Conservation (phyloP, 169 alveolate species). For the Eimeria falciformis region DNA sequence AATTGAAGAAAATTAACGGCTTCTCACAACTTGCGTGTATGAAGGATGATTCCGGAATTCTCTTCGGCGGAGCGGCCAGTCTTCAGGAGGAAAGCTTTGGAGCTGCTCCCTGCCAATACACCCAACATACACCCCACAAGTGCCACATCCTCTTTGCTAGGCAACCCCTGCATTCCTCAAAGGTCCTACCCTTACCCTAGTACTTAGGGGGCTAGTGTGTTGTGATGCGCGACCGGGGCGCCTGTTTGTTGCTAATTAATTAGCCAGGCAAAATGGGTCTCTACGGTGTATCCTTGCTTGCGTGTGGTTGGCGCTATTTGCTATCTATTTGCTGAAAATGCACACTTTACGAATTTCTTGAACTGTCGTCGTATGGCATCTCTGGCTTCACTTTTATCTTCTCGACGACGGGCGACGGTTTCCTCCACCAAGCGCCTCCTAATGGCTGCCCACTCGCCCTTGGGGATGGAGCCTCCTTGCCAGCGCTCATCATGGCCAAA, state of each 20-base stretch:
- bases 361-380: conserved; percentile 33
- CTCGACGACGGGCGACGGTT: conserved; percentile 21
- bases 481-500: conserved; percentile 59
- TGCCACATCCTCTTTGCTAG: too few species aligned
- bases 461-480: conserved; percentile 7
- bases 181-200: too few species aligned
- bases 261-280: too few species aligned
- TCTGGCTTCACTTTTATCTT: background rate
- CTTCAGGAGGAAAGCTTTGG: background rate
- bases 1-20: too few species aligned
- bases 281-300: too few species aligned
- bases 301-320: too few species aligned
- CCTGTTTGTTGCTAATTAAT: too few species aligned
- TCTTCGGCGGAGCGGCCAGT: conserved; percentile 1
- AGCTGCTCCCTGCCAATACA: background rate
- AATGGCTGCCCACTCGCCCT: conserved; percentile 54
- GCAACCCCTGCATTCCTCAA: too few species aligned
- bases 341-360: conserved; percentile 51
- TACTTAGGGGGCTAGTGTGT: too few species aligned
- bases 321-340: too few species aligned
- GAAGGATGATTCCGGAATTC: background rate
- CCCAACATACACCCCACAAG: background rate
- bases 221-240: too few species aligned
- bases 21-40: background rate
- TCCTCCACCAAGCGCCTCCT: conserved; percentile 51